These are phyloP conservation scores for Lipomyces starkeyi DNA, from an alignment of 805 yeast species.

Conservation along the genomic window DNA sequence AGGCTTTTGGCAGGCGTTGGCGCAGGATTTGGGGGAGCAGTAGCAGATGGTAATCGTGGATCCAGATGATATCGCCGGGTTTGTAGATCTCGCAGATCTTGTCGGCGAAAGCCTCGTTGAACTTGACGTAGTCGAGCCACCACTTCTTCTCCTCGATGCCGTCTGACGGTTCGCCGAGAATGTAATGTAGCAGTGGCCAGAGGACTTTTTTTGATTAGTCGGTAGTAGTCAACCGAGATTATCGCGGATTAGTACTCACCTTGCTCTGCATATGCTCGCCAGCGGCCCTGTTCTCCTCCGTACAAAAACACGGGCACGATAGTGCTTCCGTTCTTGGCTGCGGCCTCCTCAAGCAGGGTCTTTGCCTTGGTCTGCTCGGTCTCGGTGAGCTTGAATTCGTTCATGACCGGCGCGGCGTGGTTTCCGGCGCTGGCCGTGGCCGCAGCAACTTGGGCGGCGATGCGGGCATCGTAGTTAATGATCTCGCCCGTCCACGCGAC, in stretches of 20 bases:
- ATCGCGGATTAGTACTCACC: slow-evolving; percentile 15
- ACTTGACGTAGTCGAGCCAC: slow-evolving; percentile 87
- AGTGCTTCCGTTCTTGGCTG: slow-evolving; percentile 52
- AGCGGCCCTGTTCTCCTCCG: slow-evolving; percentile 75
- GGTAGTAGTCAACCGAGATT: neutral
- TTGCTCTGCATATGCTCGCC: slow-evolving; percentile 60
- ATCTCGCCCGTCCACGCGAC: slow-evolving; percentile 98
- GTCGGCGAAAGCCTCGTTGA: slow-evolving; percentile 89
- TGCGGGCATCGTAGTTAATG: slow-evolving; percentile 35
- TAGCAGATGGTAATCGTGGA: slow-evolving; percentile 86
- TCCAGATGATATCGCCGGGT: slow-evolving; percentile 91
- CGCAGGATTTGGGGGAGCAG: slow-evolving; percentile 83
- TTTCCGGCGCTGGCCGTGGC: slow-evolving; percentile 25
- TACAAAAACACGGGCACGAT: slow-evolving; percentile 90
- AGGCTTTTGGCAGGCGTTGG: slow-evolving; percentile 73
- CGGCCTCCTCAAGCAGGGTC: slow-evolving; percentile 49
- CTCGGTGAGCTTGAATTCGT: slow-evolving; percentile 66
- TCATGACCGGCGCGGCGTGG: slow-evolving; percentile 43
- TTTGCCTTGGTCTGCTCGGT: slow-evolving; percentile 55
- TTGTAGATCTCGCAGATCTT: slow-evolving; percentile 72
- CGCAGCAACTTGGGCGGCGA: slow-evolving; percentile 18
- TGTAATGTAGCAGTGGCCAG: slow-evolving; percentile 96
- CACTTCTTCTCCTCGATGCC: slow-evolving; percentile 75
- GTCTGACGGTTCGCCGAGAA: slow-evolving; percentile 74
- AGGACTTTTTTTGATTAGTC: slow-evolving; percentile 45